Evolutionary conservation across 805 yeast genomes (phyloP), one percentile per base, ranked within the genome.

Genomic region (Peterozyma toletana): DNA sequence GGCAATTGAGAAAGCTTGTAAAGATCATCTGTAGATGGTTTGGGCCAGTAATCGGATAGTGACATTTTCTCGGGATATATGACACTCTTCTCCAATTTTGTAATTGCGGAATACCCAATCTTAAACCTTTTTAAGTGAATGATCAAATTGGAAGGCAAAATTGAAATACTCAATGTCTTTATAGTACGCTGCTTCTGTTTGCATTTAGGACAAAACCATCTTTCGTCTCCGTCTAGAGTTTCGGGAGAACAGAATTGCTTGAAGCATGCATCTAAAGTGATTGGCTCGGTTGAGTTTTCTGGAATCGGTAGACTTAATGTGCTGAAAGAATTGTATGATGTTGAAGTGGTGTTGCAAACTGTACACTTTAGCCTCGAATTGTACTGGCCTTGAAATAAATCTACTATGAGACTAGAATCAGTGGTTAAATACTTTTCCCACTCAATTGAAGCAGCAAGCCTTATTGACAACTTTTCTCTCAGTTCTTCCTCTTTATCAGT

Each of bases 371-470:
- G 67, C 43, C 77, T 81, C n/a, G 95, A 85, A 40, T 84, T 72
- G 54, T 83, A 85, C 61, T 90, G 97, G 1, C 97, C 98, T 57
- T 87, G 95, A 58, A 87, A 87, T 41, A 78, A 73, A 51, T 86
- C 90, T 2, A 86, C 93, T 18, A 90, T 73, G 1, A 82, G 71
- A 35, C 96, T 87, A 50, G 83, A 80, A 57, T 90, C 88, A 16
- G 86, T 74, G 46, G 79, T 80, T 44, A 87, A 65, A 57, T 88
- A 88, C 45, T 95, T 67, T 55, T 86, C 96, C 98, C 98, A 90
- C 58, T 90, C 96, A 40, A 88, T 77, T 0, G 93, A 77, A 0
- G 96, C 81, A 0, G 96, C 96, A 21, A 85, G 68, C 45, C 96
- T 70, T 2, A 88, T 71, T 0, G 95, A 84, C 54, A 87, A 62